Evolutionary conservation across 169 alveolate species (phyloP).

Genomic region (Plasmodium gallinaceum): DNA sequence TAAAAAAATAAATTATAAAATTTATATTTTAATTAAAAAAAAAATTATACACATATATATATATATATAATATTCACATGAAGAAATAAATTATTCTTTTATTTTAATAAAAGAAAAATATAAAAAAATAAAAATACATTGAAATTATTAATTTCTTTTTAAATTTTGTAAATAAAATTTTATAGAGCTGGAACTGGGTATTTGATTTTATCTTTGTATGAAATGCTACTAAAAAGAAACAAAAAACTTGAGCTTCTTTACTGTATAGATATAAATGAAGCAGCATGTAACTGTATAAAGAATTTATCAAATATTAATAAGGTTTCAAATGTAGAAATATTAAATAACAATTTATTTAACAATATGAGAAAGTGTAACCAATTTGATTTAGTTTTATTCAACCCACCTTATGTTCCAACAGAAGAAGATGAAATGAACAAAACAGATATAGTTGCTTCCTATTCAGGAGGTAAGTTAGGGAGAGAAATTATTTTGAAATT

Average conservation of each 20-base stretch:
- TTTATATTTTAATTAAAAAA: not conserved
- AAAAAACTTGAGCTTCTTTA: slow-evolving; percentile 32
- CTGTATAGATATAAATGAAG: slow-evolving; percentile 62
- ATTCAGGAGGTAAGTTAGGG: slow-evolving; percentile 70
- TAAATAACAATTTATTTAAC: slow-evolving; percentile 38
- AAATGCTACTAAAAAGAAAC: slow-evolving; percentile 37
- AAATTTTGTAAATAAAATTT: not conserved
- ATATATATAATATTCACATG: not conserved
- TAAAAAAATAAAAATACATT: too few relatives aligned
- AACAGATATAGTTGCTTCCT: slow-evolving; percentile 68
- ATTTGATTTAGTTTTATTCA: slow-evolving; percentile 50
- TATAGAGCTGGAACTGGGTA: slow-evolving; percentile 69
- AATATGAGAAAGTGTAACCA: slow-evolving; percentile 44
- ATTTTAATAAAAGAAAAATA: too few relatives aligned
- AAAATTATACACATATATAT: not conserved
- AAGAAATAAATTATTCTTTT: too few relatives aligned
- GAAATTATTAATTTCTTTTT: too few relatives aligned
- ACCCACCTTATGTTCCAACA: slow-evolving; percentile 75
- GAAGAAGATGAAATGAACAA: slow-evolving; percentile 61
- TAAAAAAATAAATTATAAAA: not conserved
- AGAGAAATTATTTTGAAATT: slow-evolving; percentile 72
- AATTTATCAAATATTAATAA: slow-evolving; percentile 18
- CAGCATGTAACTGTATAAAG: slow-evolving; percentile 62
- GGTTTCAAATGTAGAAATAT: slow-evolving; percentile 58
- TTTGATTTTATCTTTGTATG: slow-evolving; percentile 32